Conservation (phyloP, 2,329 filamentous ascomycete genomes). For the Tolypocladium pustulatum region DNA sequence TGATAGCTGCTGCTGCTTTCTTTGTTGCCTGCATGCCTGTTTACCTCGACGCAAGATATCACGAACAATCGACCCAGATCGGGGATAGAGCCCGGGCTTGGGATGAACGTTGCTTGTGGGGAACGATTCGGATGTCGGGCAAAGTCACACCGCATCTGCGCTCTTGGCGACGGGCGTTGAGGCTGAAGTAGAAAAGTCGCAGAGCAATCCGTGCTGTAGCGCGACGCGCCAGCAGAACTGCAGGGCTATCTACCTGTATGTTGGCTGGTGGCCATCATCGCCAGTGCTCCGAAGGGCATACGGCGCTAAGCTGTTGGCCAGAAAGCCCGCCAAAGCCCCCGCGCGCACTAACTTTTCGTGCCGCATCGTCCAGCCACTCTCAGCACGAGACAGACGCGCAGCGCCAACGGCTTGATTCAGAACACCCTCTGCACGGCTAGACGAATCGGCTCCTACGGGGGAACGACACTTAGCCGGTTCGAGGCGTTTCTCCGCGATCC, state of each 20-base stretch:
- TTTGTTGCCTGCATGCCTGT: neutral
- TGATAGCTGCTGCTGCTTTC: neutral
- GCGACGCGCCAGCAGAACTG: slow-evolving; percentile 1
- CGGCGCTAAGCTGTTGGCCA: neutral
- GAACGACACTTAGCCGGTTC: slow-evolving; percentile 15
- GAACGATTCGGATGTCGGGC: neutral
- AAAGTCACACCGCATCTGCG: neutral
- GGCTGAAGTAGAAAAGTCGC: neutral
- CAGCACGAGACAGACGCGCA: slow-evolving; percentile 3
- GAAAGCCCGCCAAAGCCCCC: neutral
- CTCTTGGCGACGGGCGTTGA: neutral
- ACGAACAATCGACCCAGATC: neutral
- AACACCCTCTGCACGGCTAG: neutral
- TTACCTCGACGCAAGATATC: neutral
- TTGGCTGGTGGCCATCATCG: neutral
- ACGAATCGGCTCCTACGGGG: slow-evolving; percentile 2
- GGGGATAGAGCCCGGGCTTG: neutral
- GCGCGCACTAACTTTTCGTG: neutral
- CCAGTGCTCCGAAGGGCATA: neutral
- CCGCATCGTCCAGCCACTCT: neutral
- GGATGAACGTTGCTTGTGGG: neutral
- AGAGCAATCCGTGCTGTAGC: neutral
- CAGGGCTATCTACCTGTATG: neutral
- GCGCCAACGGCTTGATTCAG: slow-evolving; percentile 5
- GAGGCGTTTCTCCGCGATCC: slow-evolving; percentile 17